Evolutionary conservation across 495 filamentous ascomycete genomes (phyloP), one percentile per base, ranked within the genome.

Genomic region (Tuber microsphaerosporum): DNA sequence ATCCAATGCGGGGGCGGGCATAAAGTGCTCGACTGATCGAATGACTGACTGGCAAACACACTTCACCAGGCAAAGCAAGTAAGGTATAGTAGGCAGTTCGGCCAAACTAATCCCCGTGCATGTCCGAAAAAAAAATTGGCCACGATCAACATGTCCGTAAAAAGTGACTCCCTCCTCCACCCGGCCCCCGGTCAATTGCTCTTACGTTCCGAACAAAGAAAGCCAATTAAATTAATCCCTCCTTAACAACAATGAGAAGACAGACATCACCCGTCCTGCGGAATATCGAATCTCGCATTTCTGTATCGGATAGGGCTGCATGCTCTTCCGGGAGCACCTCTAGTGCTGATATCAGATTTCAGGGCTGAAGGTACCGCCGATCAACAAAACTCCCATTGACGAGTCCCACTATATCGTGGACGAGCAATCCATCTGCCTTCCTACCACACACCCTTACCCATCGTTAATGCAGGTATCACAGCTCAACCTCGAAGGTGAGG

Each of bases 51-150:
- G 0, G n/a, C 51, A 31, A n/a, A 26, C 51, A 26, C 51, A 61
- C n/a, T 65, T 26, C 14, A 14, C 31, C 56, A 34, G 56, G 56
- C 26, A 65, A 65, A 17, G 26, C 26, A 16, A 65, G 56, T 26
- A 65, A 65, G 56, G 26, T n/a, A n/a, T n/a, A n/a, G n/a, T 34
- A 65, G 26, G 12, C 56, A 17, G 34, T 65, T 17, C 56, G 56
- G 56, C 56, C 26, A 65, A 65, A 65, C 56, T 31, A 65, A 65
- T 34, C 56, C 26, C 56, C 56, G 56, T 65, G 56, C 56, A 65
- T 65, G 51, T 5, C 26, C n/a, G 12, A 31, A 61, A 17, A 34
- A 65, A 65, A 65, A 34, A 31, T 12, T 8, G 26, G 14, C 26
- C 3, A 34, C 56, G 17, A 31, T 14, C 8, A 26, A 31, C 26